phyloP scores from a whole-genome alignment of 192 early-diverging fungal genomes.

The Coemansia sp. region DNA sequence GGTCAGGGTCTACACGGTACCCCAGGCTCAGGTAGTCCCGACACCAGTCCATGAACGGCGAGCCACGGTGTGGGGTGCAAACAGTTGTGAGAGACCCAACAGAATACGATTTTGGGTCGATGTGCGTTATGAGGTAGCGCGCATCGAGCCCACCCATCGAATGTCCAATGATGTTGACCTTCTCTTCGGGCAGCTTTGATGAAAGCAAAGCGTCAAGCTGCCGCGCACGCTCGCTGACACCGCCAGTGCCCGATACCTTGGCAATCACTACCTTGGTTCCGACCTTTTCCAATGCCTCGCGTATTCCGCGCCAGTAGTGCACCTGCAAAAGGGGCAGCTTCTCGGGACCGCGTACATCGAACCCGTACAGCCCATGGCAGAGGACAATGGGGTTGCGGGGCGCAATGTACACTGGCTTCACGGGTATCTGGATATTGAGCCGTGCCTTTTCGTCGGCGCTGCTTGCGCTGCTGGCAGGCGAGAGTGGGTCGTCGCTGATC shows the following conservation, averaged over 20 bases:
- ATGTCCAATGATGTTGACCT: constrained; percentile 87
- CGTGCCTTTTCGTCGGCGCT: constrained; percentile 19
- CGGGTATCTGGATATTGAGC: constrained; percentile 52
- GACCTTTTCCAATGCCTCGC: constrained; percentile 69
- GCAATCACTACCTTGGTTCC: constrained; percentile 82
- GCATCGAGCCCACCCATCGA: constrained; percentile 97
- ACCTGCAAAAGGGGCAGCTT: constrained; percentile 77
- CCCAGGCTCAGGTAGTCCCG: constrained; percentile 84
- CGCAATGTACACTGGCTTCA: constrained; percentile 67
- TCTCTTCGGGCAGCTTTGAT: constrained; percentile 32
- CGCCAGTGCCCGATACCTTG: constrained; percentile 71
- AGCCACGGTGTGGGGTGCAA: constrained; percentile 92
- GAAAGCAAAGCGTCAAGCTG: constrained; percentile 71
- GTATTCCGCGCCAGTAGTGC: constrained; percentile 83
- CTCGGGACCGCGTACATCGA: constrained; percentile 79
- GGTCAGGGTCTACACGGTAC: constrained; percentile 51
- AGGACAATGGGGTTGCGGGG: constrained; percentile 78
- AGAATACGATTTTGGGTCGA: constrained; percentile 65
- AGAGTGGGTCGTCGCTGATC: neutral
- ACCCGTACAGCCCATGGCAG: constrained; percentile 90
- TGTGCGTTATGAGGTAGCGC: constrained; percentile 85
- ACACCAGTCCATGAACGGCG: constrained; percentile 93
- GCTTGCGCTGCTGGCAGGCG: neutral
- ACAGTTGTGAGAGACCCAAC: constrained; percentile 86
- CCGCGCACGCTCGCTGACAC: constrained; percentile 72